Percentiles rank a stretch among this genome's conserved stretches.
Conservation (phyloP, 1,284 basidiomycete species). For the Farysia itapuensis region DNA sequence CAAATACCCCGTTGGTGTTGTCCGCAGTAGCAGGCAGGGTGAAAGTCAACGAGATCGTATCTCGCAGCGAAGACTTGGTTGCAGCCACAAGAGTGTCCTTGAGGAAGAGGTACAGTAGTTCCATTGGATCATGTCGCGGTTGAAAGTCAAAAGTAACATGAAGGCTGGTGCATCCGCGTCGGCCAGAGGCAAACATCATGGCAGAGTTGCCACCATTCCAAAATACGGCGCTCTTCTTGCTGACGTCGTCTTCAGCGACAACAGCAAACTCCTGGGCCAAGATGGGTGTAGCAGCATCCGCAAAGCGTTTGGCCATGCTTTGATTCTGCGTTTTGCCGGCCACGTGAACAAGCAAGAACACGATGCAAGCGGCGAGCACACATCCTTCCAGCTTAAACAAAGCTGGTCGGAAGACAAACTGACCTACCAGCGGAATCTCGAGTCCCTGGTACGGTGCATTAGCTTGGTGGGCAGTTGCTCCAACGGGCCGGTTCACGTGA, state of each 20-base stretch:
- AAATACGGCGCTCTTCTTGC: slow-evolving; percentile 16
- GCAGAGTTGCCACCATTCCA: slow-evolving; percentile 57
- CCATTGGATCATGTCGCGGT: slow-evolving; percentile 50
- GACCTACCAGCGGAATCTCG: slow-evolving; percentile 15
- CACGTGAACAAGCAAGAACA: slow-evolving; percentile 43
- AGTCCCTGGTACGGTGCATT: slow-evolving; percentile 32
- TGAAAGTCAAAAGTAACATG: slow-evolving; percentile 44
- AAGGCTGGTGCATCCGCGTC: slow-evolving; percentile 45
- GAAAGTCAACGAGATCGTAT: slow-evolving; percentile 47
- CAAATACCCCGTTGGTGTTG: slow-evolving; percentile 50
- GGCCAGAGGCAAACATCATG: slow-evolving; percentile 53
- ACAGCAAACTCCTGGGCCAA: slow-evolving; percentile 44
- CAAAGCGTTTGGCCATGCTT: slow-evolving; percentile 28
- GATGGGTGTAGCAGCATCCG: slow-evolving; percentile 22
- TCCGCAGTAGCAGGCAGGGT: slow-evolving; percentile 35
- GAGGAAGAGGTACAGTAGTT: slow-evolving; percentile 24
- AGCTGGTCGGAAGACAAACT: slow-evolving; percentile 36
- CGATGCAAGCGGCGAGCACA: slow-evolving; percentile 27
- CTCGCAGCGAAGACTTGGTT: slow-evolving; percentile 27
- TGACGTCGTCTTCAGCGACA: slow-evolving; percentile 38
- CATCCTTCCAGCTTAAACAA: slow-evolving; percentile 44
- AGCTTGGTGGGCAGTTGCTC: slow-evolving; percentile 29
- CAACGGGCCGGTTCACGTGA: slow-evolving; percentile 12
- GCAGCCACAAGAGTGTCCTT: slow-evolving; percentile 39
- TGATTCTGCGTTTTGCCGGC: slow-evolving; percentile 42